Evolutionary conservation across 1,284 basidiomycete genomes (phyloP), one percentile per base, ranked within the genome.

Genomic region (Mycena sp.): DNA sequence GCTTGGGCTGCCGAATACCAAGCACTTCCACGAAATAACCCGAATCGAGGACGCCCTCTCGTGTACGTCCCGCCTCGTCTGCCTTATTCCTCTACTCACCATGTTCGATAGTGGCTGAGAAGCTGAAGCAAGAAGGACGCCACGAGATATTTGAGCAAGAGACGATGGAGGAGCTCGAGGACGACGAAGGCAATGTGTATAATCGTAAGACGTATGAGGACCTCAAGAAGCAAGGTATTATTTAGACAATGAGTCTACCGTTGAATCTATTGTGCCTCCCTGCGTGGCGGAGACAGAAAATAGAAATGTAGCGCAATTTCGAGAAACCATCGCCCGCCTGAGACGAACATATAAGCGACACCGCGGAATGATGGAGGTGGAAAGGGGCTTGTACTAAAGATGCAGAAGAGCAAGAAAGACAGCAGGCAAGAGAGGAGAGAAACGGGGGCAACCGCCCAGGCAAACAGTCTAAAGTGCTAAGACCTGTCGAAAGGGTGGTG

Each of bases 21-120:
- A 97, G 76, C 98, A 99, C 79, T 99, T 99, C 83, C 94, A 98
- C 72, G 97, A 98, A 77, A 98, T 99, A 67, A 99, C 96, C 21
- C 88, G 92, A 55, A 99, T 99, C 69, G 92, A 95, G 71, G 98
- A 99, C 81, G 98, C 96, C 0, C 87, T 99, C 64, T 89, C 95
- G 48, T 82, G 95, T 97, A 74, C 72, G 93, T 86, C 37, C 7
- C 16, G 43, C 38, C 12, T 21, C 32, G 52, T 41, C 19, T 30
- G 51, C 12, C 51, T n/a, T 21, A 14, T 30, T n/a, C 45, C 29
- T 4, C 38, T 30, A 64, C 30, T 32, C 43, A 14, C 63, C 43
- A 43, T 38, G 11, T 40, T 43, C 28, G n/a, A 25, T 70, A 97
- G 95, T 98, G 67, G 96, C 96, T 14, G 96, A 99, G 73, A 96